These are phyloP conservation scores for Venturia carpophila DNA, from an alignment of 2,329 filamentous ascomycete species.

Conservation along the genomic window DNA sequence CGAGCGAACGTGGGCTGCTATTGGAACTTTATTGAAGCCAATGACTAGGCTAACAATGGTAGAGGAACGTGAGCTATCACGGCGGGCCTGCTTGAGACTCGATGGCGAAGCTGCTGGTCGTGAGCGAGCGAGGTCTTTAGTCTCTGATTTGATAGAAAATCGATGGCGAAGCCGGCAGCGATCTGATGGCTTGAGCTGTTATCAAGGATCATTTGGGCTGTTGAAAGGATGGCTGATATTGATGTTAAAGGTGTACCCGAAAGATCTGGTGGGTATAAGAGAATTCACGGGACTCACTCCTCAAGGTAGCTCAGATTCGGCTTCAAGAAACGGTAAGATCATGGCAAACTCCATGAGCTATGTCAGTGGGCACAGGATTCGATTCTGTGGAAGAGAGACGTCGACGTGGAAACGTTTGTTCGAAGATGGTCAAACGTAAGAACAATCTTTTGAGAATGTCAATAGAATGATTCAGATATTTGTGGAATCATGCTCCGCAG, in stretches of 20 bases:
- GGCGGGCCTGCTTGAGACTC: background rate
- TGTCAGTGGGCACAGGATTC: background rate
- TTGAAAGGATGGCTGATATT: too few relatives aligned
- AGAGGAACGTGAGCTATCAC: background rate
- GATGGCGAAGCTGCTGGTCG: background rate
- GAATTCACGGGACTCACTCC: background rate
- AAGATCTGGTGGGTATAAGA: background rate
- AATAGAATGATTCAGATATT: background rate
- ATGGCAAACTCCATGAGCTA: background rate
- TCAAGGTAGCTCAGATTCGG: background rate
- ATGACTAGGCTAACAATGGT: background rate
- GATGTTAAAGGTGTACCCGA: too few relatives aligned
- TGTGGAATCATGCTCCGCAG: background rate
- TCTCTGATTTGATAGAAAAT: too few relatives aligned
- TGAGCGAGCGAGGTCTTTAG: background rate
- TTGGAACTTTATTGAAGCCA: too few relatives aligned
- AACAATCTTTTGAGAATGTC: background rate
- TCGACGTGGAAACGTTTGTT: background rate
- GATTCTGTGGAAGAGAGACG: background rate
- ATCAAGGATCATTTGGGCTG: too few relatives aligned
- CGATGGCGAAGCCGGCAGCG: too few relatives aligned
- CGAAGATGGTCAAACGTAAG: background rate
- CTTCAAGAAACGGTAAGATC: background rate
- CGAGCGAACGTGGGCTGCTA: too few relatives aligned
- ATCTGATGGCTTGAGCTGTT: too few relatives aligned